Percentiles rank a stretch among this genome's conserved stretches.
phyloP scores from a whole-genome alignment of 176 grass and related monocot species.

The Aegilops tauschii region DNA sequence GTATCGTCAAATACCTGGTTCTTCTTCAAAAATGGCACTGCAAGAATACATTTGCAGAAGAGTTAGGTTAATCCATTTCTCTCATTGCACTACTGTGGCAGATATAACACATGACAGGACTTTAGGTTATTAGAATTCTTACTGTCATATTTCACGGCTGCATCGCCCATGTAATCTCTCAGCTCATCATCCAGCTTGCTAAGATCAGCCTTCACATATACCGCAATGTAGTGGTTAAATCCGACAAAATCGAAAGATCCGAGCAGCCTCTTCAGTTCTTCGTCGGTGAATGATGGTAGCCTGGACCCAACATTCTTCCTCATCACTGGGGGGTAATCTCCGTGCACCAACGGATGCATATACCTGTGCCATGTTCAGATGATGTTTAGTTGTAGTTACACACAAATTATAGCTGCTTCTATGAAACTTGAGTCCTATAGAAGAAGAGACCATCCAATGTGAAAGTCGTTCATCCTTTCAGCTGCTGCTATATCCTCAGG shows the following conservation, averaged over 20 bases:
- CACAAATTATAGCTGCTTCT: neutral
- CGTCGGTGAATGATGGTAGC: conserved; percentile 28
- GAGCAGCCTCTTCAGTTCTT: neutral
- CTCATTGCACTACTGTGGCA: neutral
- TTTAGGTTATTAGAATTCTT: neutral
- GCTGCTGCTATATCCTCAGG: conserved; percentile 51
- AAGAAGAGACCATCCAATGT: conserved; percentile 54
- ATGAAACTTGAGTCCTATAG: neutral
- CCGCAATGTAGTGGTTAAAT: conserved; percentile 61
- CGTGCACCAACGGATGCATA: conserved; percentile 58
- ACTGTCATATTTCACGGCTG: conserved; percentile 51
- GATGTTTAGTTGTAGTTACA: neutral
- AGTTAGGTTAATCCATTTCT: neutral
- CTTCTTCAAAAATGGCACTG: conserved; percentile 46
- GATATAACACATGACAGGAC: neutral
- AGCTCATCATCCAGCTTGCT: conserved; percentile 33
- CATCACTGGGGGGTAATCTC: conserved; percentile 69
- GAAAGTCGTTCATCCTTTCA: conserved; percentile 64
- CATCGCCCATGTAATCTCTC: conserved; percentile 69
- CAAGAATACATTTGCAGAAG: neutral
- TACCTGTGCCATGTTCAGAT: conserved; percentile 14
- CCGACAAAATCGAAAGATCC: conserved; percentile 83
- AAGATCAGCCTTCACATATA: conserved; percentile 56
- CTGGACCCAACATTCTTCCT: conserved; percentile 39
- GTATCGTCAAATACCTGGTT: conserved; percentile 18